Conservation (phyloP, 2,329 filamentous ascomycete species). For the Pezicula radicicola region DNA sequence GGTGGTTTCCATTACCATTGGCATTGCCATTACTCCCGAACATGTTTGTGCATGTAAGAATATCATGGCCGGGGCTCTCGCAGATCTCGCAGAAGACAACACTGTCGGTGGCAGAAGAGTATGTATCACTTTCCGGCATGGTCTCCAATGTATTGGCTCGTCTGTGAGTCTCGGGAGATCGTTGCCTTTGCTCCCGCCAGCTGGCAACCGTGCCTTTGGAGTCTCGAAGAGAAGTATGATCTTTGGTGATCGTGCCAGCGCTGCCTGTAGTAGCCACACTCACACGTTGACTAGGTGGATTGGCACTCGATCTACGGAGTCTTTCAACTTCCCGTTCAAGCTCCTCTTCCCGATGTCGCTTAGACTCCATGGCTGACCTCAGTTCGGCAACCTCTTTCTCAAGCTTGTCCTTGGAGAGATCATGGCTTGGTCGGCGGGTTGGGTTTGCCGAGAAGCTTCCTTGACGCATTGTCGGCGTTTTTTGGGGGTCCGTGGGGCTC, state of each 20-base stretch:
- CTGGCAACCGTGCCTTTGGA: constrained; percentile 64
- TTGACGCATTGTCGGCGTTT: constrained; percentile 25
- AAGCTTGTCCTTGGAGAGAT: constrained; percentile 62
- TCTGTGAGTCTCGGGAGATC: constrained; percentile 42
- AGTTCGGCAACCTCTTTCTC: constrained; percentile 81
- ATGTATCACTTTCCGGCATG: constrained; percentile 67
- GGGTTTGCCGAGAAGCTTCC: constrained; percentile 9
- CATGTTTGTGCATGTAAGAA: constrained; percentile 91
- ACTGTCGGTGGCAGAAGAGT: constrained; percentile 68
- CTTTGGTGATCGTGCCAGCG: constrained; percentile 32
- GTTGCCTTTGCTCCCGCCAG: constrained; percentile 44
- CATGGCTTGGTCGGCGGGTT: constrained; percentile 31
- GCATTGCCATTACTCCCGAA: constrained; percentile 39
- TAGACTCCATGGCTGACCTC: constrained; percentile 68
- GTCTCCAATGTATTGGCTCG: constrained; percentile 58
- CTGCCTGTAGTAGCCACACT: constrained; percentile 49
- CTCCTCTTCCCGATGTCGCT: constrained; percentile 74
- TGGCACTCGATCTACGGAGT: constrained; percentile 47
- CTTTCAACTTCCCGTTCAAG: constrained; percentile 77
- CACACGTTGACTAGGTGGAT: constrained; percentile 40
- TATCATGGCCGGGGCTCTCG: constrained; percentile 87
- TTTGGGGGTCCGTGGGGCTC: constrained; percentile 21
- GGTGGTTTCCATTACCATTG: constrained; percentile 3
- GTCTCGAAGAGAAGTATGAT: constrained; percentile 60
- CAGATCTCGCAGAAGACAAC: constrained; percentile 75